These are phyloP conservation scores for Wickerhamomyces alni DNA, from an alignment of 805 yeast species.

Conservation along the genomic window DNA sequence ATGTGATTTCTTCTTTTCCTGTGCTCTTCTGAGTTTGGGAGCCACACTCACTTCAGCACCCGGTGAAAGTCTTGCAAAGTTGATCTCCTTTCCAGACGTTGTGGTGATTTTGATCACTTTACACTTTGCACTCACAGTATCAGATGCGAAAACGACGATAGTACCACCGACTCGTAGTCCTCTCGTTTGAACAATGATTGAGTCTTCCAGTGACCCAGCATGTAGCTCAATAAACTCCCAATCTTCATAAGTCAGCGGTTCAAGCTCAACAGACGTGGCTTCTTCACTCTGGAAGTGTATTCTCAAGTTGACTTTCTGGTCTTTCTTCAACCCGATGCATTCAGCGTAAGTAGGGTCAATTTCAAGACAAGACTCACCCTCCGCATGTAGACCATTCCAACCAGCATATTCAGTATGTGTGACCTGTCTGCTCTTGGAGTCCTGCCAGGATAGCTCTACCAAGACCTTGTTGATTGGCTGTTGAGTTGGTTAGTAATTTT, in stretches of 20 bases:
- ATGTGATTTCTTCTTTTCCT: conserved; percentile 17
- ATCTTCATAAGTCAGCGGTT: conserved; percentile 71
- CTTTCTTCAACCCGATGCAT: conserved; percentile 39
- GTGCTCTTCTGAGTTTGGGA: conserved; percentile 45
- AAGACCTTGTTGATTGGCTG: conserved; percentile 48
- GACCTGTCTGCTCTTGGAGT: conserved; percentile 17
- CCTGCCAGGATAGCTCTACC: conserved; percentile 36
- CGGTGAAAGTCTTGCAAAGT: conserved; percentile 49
- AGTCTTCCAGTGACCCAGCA: conserved; percentile 69
- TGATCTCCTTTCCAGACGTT: conserved; percentile 20
- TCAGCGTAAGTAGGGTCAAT: conserved; percentile 65
- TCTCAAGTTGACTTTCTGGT: conserved; percentile 33
- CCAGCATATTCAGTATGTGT: conserved; percentile 41
- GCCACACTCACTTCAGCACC: conserved; percentile 71
- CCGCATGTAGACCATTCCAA: conserved; percentile 57
- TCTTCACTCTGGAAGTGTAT: conserved; percentile 44
- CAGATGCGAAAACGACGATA: conserved; percentile 65
- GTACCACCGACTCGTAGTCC: conserved; percentile 56
- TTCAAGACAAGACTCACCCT: conserved; percentile 36
- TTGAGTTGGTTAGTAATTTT: conserved; percentile 9
- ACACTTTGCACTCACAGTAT: conserved; percentile 54
- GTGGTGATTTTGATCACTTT: conserved; percentile 42
- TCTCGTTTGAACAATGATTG: conserved; percentile 72
- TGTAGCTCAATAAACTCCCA: conserved; percentile 90
- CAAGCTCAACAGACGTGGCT: conserved; percentile 62